Conservation (phyloP, 345 rosid genomes). For the Eucalyptus pauciflora region DNA sequence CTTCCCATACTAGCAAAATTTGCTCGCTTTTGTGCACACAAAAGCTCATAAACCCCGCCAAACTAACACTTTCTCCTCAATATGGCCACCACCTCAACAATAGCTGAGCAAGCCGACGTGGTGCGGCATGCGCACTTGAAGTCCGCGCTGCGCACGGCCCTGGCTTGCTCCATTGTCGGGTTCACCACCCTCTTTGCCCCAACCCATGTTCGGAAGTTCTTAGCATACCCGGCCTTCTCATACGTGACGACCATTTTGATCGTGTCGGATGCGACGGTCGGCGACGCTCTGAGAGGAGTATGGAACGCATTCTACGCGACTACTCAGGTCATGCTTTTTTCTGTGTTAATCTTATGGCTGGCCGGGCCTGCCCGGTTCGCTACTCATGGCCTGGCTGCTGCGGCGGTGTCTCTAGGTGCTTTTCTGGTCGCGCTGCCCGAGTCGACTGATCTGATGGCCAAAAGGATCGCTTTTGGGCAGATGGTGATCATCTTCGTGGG, state of each 20-base stretch:
- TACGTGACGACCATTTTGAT: slow-evolving; percentile 58
- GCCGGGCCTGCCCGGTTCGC: slow-evolving; percentile 37
- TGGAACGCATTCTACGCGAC: slow-evolving; percentile 39
- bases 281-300: slow-evolving; percentile 47
- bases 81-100: slow-evolving; percentile 28
- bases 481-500: slow-evolving; percentile 55
- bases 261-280: slow-evolving; percentile 62
- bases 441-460: slow-evolving; percentile 47
- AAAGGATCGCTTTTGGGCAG: slow-evolving; percentile 80
- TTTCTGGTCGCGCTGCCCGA: slow-evolving; percentile 69
- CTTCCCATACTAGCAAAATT: neutral
- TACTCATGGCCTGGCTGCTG: slow-evolving; percentile 23
- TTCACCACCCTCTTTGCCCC: slow-evolving; percentile 57
- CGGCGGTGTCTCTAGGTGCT: slow-evolving; percentile 33
- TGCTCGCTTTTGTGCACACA: neutral
- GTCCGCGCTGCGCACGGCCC: slow-evolving; percentile 39
- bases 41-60: neutral
- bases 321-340: slow-evolving; percentile 24
- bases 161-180: slow-evolving; percentile 63
- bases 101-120: neutral
- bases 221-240: slow-evolving; percentile 56
- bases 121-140: slow-evolving; percentile 1
- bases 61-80: slow-evolving; percentile 8
- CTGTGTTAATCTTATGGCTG: slow-evolving; percentile 21
- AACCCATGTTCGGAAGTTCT: slow-evolving; percentile 1